Conservation (phyloP, 495 filamentous ascomycete genomes). For the Talaromyces borbonicus region DNA sequence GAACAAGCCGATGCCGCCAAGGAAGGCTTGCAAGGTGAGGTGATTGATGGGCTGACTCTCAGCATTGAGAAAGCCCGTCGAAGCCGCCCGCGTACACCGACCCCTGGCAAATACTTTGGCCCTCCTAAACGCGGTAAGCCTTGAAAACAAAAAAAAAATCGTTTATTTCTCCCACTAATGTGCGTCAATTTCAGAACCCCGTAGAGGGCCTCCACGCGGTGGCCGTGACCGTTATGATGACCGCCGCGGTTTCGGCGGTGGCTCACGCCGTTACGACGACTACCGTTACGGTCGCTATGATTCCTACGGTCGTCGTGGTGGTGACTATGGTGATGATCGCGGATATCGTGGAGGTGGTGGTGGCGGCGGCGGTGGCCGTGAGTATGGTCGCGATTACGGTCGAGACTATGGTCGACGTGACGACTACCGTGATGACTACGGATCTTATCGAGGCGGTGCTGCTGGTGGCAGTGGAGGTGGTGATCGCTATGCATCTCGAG, state of each 20-base stretch:
- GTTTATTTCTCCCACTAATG: slow-evolving; percentile 1
- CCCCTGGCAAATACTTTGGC: slow-evolving; percentile 97
- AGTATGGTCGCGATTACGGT: slow-evolving; percentile 44
- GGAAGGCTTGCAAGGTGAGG: slow-evolving; percentile 89
- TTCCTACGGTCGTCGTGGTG: slow-evolving; percentile 40
- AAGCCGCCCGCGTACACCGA: slow-evolving; percentile 87
- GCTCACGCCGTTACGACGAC: slow-evolving; percentile 30
- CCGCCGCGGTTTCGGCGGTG: slow-evolving; percentile 9
- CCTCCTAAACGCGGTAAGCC: slow-evolving; percentile 91
- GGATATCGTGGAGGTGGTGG: slow-evolving; percentile 42
- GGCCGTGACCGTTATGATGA: slow-evolving; percentile 21
- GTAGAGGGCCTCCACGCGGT: slow-evolving; percentile 42
- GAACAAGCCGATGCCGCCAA: slow-evolving; percentile 95
- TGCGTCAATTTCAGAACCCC: neutral
- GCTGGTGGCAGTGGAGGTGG: slow-evolving; percentile 41
- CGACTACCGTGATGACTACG: slow-evolving; percentile 29
- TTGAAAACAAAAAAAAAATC: slow-evolving; percentile 6
- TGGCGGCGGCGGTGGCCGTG: slow-evolving; percentile 39
- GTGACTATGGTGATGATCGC: slow-evolving; percentile 50
- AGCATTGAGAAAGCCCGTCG: slow-evolving; percentile 99
- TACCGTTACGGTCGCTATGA: slow-evolving; percentile 47
- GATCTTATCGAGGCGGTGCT: slow-evolving; percentile 43
- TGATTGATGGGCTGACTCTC: slow-evolving; percentile 88
- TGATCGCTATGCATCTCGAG: slow-evolving; percentile 57
- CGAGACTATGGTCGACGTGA: slow-evolving; percentile 36